Evolutionary conservation across 1,284 basidiomycete species (phyloP).

Genomic region (Filobasidium uniguttulatum): DNA sequence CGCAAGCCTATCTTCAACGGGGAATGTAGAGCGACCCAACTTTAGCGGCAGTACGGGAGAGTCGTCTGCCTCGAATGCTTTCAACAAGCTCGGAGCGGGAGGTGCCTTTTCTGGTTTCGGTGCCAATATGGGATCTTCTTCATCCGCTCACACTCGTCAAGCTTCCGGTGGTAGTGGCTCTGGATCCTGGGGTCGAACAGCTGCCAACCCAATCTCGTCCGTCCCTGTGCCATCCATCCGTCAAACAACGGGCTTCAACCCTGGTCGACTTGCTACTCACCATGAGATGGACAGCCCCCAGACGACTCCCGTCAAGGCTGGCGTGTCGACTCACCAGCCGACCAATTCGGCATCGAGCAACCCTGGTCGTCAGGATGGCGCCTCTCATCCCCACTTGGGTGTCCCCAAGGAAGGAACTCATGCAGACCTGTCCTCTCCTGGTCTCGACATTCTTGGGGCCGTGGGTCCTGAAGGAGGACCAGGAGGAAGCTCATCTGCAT

Average conservation of each 20-base stretch:
- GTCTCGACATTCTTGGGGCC: slow-evolving; percentile 14
- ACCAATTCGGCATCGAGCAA: neutral
- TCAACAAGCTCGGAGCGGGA: neutral
- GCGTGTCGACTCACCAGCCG: neutral
- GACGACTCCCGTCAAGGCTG: slow-evolving; percentile 2
- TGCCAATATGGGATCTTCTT: neutral
- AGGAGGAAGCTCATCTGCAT: slow-evolving; percentile 7
- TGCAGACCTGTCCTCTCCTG: slow-evolving; percentile 12
- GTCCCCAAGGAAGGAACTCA: neutral
- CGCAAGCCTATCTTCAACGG: slow-evolving; percentile 8
- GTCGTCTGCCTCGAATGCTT: neutral
- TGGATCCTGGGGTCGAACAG: neutral
- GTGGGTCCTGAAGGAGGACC: slow-evolving; percentile 14
- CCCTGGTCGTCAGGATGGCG: neutral
- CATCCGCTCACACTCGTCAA: slow-evolving; percentile 4
- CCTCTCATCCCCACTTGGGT: slow-evolving; percentile 2
- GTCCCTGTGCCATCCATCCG: neutral
- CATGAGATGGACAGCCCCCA: slow-evolving; percentile 12
- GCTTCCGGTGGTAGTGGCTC: slow-evolving; percentile 1
- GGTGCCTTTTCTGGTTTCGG: neutral
- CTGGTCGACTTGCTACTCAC: slow-evolving; percentile 11
- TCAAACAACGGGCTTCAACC: neutral
- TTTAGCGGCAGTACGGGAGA: neutral
- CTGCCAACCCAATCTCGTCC: neutral
- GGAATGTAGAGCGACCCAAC: slow-evolving; percentile 1